Base-by-base conservation (phyloP, 805 yeast species). In the Yamadazyma ubonensis region DNA sequence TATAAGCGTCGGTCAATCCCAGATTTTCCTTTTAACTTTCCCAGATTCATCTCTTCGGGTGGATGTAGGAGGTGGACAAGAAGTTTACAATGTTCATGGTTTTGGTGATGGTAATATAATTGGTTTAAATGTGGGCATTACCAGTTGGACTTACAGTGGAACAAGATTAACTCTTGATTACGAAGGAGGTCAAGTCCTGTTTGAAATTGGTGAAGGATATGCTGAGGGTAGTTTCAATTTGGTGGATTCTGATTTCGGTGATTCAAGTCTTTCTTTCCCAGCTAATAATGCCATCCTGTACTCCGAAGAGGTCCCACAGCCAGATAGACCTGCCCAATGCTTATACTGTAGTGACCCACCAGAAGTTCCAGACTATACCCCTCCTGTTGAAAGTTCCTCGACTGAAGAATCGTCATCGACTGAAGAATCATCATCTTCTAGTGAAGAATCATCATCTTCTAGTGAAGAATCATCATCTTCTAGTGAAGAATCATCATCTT, bases 81-180 rank as follows among this genome's bases (percentile, higher is more conserved):
- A 58, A 44, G 45, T 57, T 4, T 34, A 28, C 22, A 6, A 3
- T 2, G 37, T 46, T 15, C 38, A 45, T 17, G 61, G 59, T 22
- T 58, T 46, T 29, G 61, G 63, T 44, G 41, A 39, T 22, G 57
- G 57, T 12, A 57, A 58, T 40, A 32, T 37, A 19, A 46, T 56
- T 35, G 55, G 52, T 12, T 21, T 40, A 18, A 19, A 32, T 10
- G n/a, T 18, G 11, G 5, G 37, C 28, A 27, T 37, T 14, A 25
- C 14, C n/a, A 12, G 23, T 7, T 29, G 28, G 25, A 5, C 17
- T 11, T 35, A 35, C 26, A 10, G 26, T 15, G 37, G 26, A 2
- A n/a, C 16, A 9, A 27, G 29, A 15, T 36, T 36, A 18, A 34
- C 35, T 6, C 12, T 36, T 15, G 25, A 15, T 8, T 35, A 40